phyloP scores from a whole-genome alignment of 768 basidiomycete species.

The Tricholoma furcatifolium region DNA sequence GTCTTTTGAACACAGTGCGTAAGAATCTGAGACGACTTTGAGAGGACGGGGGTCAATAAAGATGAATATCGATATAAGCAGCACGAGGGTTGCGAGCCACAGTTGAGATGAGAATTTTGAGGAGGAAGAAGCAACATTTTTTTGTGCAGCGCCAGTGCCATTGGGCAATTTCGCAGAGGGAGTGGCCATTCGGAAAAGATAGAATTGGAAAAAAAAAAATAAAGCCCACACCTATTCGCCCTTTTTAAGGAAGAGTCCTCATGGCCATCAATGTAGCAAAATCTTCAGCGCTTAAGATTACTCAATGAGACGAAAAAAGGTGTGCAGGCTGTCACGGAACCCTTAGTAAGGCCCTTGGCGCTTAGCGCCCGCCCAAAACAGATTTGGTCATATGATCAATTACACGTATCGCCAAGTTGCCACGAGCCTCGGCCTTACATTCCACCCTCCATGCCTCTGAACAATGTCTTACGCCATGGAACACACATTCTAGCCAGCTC shows the following conservation, averaged over 20 bases:
- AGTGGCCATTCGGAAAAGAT: neutral
- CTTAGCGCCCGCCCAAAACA: neutral
- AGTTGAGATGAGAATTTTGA: neutral
- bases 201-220: neutral
- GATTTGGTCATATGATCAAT: slow-evolving; percentile 4
- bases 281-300: too few species aligned
- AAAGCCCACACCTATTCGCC: slow-evolving; percentile 6
- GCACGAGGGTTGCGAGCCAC: slow-evolving; percentile 1
- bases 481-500: slow-evolving; percentile 48
- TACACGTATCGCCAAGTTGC: neutral
- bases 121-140: neutral
- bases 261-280: too few species aligned
- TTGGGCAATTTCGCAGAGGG: slow-evolving; percentile 3
- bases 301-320: too few species aligned
- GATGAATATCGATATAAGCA: slow-evolving; percentile 12
- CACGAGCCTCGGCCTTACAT: too few species aligned
- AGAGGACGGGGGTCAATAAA: slow-evolving; percentile 10
- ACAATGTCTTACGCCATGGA: slow-evolving; percentile 48
- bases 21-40: slow-evolving; percentile 23
- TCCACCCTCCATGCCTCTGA: slow-evolving; percentile 44
- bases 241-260: slow-evolving; percentile 1
- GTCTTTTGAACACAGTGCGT: slow-evolving; percentile 62
- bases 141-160: neutral
- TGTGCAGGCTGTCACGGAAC: too few species aligned
- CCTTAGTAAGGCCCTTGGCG: too few species aligned